A percentile compares a stretch with the other conserved stretches of the same genome.
Evolutionary conservation across 73 alveolate species (phyloP).

Genomic region (Tetrahymena elliotti): DNA sequence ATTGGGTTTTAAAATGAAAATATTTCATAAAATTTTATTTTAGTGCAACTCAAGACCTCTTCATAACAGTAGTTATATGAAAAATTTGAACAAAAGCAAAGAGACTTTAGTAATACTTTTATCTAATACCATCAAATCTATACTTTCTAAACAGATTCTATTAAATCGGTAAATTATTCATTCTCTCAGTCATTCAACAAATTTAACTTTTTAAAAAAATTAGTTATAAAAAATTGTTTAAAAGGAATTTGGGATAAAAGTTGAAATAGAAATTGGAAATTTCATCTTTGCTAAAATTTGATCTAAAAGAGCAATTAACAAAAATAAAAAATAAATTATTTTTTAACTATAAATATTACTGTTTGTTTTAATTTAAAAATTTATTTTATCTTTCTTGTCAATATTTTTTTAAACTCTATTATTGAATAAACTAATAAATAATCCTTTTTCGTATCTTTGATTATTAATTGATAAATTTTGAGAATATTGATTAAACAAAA

Average conservation of each 20-base stretch:
- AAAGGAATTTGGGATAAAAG: neutral
- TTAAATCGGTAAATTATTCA: neutral
- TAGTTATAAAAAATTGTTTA: neutral
- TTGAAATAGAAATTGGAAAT: neutral
- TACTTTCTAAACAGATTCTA: neutral
- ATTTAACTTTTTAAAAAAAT: neutral
- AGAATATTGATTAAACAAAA: no score
- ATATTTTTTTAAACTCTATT: no score
- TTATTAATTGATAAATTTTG: no score
- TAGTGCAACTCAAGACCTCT: neutral
- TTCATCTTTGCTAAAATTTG: neutral
- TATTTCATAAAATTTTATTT: neutral
- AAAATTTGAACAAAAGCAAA: neutral
- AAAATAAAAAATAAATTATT: neutral
- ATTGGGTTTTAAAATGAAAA: neutral
- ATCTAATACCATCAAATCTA: neutral
- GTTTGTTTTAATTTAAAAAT: no score
- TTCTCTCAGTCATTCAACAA: neutral
- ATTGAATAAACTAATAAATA: no score
- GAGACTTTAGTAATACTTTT: neutral
- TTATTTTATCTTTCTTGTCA: no score
- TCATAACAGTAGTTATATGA: neutral
- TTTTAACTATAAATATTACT: neutral
- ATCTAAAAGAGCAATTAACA: neutral
- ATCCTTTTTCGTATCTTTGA: no score